These are phyloP conservation scores for Daucus carota DNA, from an alignment of 129 eudicot species.

Conservation along the genomic window DNA sequence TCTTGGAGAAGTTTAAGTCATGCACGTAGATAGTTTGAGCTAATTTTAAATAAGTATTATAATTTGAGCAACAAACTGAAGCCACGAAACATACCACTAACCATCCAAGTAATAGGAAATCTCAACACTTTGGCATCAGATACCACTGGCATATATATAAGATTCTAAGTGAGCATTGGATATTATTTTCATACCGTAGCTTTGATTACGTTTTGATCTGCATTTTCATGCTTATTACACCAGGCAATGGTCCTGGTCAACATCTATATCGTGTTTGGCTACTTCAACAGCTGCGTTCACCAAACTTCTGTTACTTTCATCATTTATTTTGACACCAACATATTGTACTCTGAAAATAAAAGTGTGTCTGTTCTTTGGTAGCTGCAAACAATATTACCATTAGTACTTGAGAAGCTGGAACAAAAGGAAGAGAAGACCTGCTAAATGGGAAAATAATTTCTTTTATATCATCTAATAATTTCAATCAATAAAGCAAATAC, in stretches of 20 bases:
- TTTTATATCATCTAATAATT: background rate
- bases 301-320: background rate
- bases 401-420: background rate
- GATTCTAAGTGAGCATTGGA: background rate
- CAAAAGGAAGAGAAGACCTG: background rate
- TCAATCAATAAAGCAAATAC: background rate
- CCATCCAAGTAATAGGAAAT: background rate
- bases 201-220: background rate
- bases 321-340: background rate
- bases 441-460: background rate
- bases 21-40: background rate
- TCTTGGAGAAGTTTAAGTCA: background rate
- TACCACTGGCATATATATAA: background rate
- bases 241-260: background rate
- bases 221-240: background rate
- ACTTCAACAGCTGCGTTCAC: background rate
- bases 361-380: background rate
- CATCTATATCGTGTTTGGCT: background rate
- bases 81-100: background rate
- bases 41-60: background rate
- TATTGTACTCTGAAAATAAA: background rate
- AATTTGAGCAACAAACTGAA: background rate
- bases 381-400: background rate
- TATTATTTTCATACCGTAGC: background rate
- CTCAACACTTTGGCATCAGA: background rate